Evolutionary conservation across 306 rosid genomes (phyloP).

Genomic region (Lagenaria siceraria): DNA sequence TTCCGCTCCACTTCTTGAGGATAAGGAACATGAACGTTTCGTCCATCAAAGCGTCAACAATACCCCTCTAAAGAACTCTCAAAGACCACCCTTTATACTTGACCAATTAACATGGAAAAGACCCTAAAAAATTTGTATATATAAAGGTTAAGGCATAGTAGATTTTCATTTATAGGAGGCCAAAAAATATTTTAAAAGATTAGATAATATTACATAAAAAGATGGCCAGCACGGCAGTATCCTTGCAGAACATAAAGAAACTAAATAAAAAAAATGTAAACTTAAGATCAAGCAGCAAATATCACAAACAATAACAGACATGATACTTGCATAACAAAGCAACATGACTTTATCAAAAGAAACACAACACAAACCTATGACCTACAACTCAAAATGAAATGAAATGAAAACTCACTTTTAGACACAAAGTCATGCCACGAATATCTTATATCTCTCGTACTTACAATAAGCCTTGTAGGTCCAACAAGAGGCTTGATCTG

Average conservation of each 20-base stretch:
- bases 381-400: neutral
- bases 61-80: too few species aligned
- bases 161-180: neutral
- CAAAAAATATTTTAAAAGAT: neutral
- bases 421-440: slow-evolving; percentile 90
- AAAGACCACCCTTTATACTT: too few species aligned
- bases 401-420: slow-evolving; percentile 31
- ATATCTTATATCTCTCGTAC: slow-evolving; percentile 16
- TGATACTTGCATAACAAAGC: neutral
- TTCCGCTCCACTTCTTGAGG: too few species aligned
- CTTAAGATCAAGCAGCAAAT: neutral
- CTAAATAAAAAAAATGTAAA: neutral
- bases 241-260: neutral
- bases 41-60: too few species aligned
- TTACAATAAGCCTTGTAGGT: slow-evolving; percentile 51
- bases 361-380: neutral
- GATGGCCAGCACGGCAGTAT: neutral
- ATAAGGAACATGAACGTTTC: too few species aligned
- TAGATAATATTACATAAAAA: neutral
- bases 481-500: slow-evolving; percentile 75
- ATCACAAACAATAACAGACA: neutral
- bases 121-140: too few species aligned
- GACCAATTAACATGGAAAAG: too few species aligned
- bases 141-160: neutral
- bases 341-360: neutral